Conservation (phyloP, 257 asterid species). For the Coffea canephora region DNA sequence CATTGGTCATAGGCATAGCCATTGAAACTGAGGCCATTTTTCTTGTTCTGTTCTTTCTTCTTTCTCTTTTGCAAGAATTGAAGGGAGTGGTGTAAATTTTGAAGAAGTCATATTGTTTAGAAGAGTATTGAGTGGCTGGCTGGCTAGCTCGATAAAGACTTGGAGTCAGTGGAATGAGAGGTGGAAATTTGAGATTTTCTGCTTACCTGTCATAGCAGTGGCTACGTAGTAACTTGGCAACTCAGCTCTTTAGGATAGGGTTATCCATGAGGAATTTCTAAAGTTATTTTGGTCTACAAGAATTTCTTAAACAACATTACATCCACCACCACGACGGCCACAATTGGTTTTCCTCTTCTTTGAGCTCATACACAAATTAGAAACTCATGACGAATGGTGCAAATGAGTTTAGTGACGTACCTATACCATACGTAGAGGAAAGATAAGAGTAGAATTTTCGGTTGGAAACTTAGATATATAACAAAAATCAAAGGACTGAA, state of each 20-base stretch:
- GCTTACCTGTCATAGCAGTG: conserved; percentile 22
- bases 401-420: neutral
- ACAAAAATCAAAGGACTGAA: neutral
- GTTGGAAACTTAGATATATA: neutral
- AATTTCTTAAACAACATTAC: conserved; percentile 2
- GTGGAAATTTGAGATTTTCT: conserved; percentile 30
- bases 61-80: neutral
- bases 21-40: conserved; percentile 47
- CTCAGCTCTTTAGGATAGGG: conserved; percentile 33
- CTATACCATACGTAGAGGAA: neutral
- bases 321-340: neutral
- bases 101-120: neutral
- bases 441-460: neutral
- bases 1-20: conserved; percentile 31
- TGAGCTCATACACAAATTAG: neutral
- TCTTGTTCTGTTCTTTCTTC: neutral
- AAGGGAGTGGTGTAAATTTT: neutral
- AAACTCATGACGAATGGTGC: neutral
- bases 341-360: neutral
- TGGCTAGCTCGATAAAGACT: conserved; percentile 5
- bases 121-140: neutral
- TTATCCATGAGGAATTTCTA: conserved; percentile 18
- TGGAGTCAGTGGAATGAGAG: conserved; percentile 19
- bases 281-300: neutral
- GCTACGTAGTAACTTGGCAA: conserved; percentile 25